Evolutionary conservation across 2,329 filamentous ascomycete genomes (phyloP), one percentile per base, ranked within the genome.

Genomic region (Colletotrichum trifolii): DNA sequence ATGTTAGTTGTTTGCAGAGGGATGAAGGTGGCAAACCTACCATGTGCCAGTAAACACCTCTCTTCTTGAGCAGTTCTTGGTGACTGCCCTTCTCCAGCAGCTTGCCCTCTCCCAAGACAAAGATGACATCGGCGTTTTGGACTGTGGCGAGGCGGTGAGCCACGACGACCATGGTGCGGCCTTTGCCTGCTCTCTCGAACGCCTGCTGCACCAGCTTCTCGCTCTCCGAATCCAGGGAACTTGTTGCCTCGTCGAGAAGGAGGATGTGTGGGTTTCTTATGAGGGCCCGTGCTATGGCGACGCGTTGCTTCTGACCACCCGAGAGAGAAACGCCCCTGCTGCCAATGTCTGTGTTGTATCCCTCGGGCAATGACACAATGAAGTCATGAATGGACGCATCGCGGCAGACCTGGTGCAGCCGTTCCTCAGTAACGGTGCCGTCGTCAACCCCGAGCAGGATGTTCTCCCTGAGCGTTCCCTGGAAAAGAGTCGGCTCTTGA

Each of bases 121-220:
- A 93, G 46, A 94, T 94, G n/a, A 89, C 80, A 74, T 95, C 89
- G 1, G 91, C 91, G 69, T 94, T 90, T 75, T 92, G 91, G 17
- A 94, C 88, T 11, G 91, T 95, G 0, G 89, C 89, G 53, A 95
- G 80, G 12, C 92, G 83, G 74, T 95, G 92, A 1, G 92, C 92
- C 10, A 96, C 91, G 3, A 91, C 91, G 3, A 96, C 81, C 66
- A 91, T 92, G 2, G 92, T 89, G 8, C 85, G 78, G 2, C 85
- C 85, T 68, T 82, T 81, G 4, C 83, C 83, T 0, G 87, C 88
- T 46, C 81, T 81, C 79, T 93, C 89, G 71, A 94, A 87, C 0
- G 91, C 90, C 1, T 80, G 81, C 75, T 94, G 86, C 4, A 88
- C 85, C n/a, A 87, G 78, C 73, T 85, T 82, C 75, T 87, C 85